A percentile compares a stretch with the other conserved stretches of the same genome.
These are phyloP conservation scores for Remersonia thermophila DNA, from an alignment of 2,329 filamentous ascomycete genomes.

Conservation along the genomic window DNA sequence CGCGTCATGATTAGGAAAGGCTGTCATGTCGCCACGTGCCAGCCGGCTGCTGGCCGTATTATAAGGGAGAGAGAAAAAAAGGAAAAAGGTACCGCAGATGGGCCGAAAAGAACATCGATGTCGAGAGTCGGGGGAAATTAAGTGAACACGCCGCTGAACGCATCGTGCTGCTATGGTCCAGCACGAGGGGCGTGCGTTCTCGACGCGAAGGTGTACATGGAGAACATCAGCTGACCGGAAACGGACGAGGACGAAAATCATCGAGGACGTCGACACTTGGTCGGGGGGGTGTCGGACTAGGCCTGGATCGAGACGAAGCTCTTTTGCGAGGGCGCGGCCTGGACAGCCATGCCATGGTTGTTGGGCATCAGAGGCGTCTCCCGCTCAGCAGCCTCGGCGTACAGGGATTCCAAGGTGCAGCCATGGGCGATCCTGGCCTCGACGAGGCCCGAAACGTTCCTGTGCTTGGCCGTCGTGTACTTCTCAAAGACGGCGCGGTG, in stretches of 20 bases:
- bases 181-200: slow-evolving; percentile 2
- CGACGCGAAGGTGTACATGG: slow-evolving; percentile 6
- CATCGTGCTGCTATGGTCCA: slow-evolving; percentile 1
- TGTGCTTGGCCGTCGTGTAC: slow-evolving; percentile 78
- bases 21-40: too few species aligned
- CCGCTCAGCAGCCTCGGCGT: background rate
- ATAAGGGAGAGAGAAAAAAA: too few species aligned
- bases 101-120: background rate
- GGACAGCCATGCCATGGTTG: background rate
- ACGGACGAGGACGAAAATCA: slow-evolving; percentile 3
- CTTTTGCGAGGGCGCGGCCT: slow-evolving; percentile 1
- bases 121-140: background rate
- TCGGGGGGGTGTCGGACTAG: background rate
- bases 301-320: slow-evolving; percentile 1
- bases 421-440: slow-evolving; percentile 57
- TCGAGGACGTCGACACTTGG: too few species aligned
- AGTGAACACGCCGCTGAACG: slow-evolving; percentile 3
- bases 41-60: too few species aligned
- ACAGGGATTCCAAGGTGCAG: slow-evolving; percentile 35
- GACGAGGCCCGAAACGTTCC: slow-evolving; percentile 70
- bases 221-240: too few species aligned
- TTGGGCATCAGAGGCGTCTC: slow-evolving; percentile 3
- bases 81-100: slow-evolving; percentile 2
- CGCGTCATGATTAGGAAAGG: too few species aligned
- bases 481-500: slow-evolving; percentile 85